Evolutionary conservation across 2,329 filamentous ascomycete species (phyloP).

Genomic region (Botrytis deweyae): DNA sequence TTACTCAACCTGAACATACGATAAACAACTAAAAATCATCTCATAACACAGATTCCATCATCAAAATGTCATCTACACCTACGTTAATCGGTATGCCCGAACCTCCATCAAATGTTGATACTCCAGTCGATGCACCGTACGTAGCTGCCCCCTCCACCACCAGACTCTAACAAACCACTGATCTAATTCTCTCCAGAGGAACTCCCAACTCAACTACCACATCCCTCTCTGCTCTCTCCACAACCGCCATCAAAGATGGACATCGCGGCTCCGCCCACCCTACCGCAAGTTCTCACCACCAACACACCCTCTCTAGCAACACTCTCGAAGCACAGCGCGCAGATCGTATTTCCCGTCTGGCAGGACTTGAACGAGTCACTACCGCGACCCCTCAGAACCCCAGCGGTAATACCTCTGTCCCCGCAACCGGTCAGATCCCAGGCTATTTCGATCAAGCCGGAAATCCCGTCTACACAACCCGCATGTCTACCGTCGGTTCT

Average conservation of each 20-base stretch:
- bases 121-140: slow-evolving; percentile 87
- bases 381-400: slow-evolving; percentile 57
- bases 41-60: neutral
- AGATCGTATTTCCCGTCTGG: slow-evolving; percentile 90
- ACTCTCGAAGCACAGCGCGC: slow-evolving; percentile 89
- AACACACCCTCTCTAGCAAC: slow-evolving; percentile 61
- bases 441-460: slow-evolving; percentile 81
- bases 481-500: slow-evolving; percentile 86
- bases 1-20: neutral
- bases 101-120: slow-evolving; percentile 77
- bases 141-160: slow-evolving; percentile 39
- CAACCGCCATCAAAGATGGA: slow-evolving; percentile 94
- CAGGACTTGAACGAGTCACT: slow-evolving; percentile 84
- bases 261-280: slow-evolving; percentile 77
- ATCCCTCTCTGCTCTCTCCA: slow-evolving; percentile 86
- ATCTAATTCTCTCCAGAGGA: slow-evolving; percentile 56
- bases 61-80: slow-evolving; percentile 34
- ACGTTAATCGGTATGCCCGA: slow-evolving; percentile 83
- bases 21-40: neutral
- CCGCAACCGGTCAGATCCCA: slow-evolving; percentile 44
- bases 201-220: slow-evolving; percentile 92
- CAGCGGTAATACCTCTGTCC: slow-evolving; percentile 38
- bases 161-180: slow-evolving; percentile 27
- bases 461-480: slow-evolving; percentile 63
- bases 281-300: slow-evolving; percentile 55